Evolutionary conservation across 129 eudicot genomes (phyloP).

Genomic region (Solidago caesia): DNA sequence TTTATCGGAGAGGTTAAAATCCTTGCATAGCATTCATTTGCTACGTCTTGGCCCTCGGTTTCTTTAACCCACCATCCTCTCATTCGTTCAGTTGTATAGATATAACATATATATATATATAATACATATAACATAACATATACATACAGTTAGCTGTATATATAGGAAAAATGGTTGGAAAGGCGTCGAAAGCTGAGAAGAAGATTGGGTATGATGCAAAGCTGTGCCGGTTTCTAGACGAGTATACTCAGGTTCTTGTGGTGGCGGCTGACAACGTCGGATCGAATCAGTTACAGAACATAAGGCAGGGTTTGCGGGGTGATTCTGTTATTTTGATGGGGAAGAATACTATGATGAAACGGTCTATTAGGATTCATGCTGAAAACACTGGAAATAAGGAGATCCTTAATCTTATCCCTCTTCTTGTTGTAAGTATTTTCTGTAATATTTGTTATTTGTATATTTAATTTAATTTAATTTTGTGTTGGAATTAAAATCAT

Average conservation of each 20-base stretch:
- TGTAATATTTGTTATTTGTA: not conserved
- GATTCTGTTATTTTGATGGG: constrained; percentile 77
- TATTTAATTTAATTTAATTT: not conserved
- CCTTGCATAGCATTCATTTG: constrained; percentile 31
- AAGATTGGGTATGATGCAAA: constrained; percentile 66
- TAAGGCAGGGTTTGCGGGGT: constrained; percentile 55
- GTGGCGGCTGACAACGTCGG: constrained; percentile 74
- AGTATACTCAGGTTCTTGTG: constrained; percentile 58
- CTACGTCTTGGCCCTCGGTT: constrained; percentile 80
- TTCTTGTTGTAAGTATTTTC: constrained; percentile 45
- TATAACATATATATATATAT: not conserved
- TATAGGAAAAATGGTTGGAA: constrained; percentile 44
- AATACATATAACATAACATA: too few species aligned
- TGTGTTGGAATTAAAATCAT: not conserved
- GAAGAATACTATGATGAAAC: constrained; percentile 81
- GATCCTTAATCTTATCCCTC: constrained; percentile 44
- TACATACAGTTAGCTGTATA: not conserved
- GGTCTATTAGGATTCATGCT: constrained; percentile 60
- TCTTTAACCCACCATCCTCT: constrained; percentile 30
- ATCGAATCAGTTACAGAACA: constrained; percentile 63
- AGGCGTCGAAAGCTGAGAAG: constrained; percentile 67
- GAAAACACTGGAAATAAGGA: constrained; percentile 61
- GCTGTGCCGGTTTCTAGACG: constrained; percentile 61
- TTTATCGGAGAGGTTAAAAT: constrained; percentile 69
- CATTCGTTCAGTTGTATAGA: constrained; percentile 22